A percentile compares a stretch with the other conserved stretches of the same genome.
These are phyloP conservation scores for Nymphaea colorata DNA, from an alignment of 164 flowering plant genomes.

Conservation along the genomic window DNA sequence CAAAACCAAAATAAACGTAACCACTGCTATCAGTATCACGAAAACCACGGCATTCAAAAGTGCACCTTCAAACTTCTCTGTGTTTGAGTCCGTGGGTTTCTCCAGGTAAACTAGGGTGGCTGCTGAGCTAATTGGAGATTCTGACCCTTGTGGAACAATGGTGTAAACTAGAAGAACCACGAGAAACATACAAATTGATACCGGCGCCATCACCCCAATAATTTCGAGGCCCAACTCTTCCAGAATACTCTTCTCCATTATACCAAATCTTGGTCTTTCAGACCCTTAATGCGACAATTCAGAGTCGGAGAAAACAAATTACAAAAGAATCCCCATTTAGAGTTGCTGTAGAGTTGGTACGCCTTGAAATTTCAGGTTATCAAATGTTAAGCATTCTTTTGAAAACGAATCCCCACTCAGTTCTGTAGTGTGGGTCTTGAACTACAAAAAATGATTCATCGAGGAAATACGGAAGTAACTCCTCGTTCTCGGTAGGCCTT, in stretches of 20 bases:
- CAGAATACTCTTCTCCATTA: slow-evolving; percentile 55
- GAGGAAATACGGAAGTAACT: neutral
- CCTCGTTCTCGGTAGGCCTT: neutral
- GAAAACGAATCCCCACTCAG: neutral
- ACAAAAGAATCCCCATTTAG: neutral
- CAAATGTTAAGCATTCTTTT: neutral
- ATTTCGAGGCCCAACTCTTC: slow-evolving; percentile 58
- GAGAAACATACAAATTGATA: slow-evolving; percentile 78
- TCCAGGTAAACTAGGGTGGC: slow-evolving; percentile 85
- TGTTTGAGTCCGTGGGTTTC: slow-evolving; percentile 49
- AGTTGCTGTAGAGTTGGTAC: too few species aligned
- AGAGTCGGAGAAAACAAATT: too few species aligned
- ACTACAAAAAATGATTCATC: neutral
- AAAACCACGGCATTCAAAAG: slow-evolving; percentile 66
- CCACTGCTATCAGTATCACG: slow-evolving; percentile 49
- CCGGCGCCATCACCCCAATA: slow-evolving; percentile 74
- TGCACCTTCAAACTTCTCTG: slow-evolving; percentile 69
- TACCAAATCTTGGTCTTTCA: neutral
- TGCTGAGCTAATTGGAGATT: slow-evolving; percentile 50
- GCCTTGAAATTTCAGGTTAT: neutral
- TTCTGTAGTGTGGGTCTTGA: neutral
- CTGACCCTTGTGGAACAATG: slow-evolving; percentile 29
- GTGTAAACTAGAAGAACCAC: slow-evolving; percentile 72
- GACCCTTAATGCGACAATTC: neutral
- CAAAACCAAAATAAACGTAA: slow-evolving; percentile 65